phyloP scores from a whole-genome alignment of 805 yeast species.

The Wickerhamiella brachini region DNA sequence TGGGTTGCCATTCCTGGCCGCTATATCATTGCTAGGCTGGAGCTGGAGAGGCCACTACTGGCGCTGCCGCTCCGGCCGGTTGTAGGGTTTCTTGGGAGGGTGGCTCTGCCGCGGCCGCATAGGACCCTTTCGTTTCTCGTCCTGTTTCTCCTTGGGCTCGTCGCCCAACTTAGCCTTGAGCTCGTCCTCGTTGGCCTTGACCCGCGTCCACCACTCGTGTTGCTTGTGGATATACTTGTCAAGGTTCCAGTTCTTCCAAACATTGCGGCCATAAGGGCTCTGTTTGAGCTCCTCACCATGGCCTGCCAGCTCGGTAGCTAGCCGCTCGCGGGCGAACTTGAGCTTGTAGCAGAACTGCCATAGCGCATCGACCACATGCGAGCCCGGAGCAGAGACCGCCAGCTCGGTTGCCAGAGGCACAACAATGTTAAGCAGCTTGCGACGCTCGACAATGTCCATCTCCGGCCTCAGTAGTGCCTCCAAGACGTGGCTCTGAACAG shows the following conservation, averaged over 20 bases:
- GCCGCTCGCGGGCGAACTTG: slow-evolving; percentile 73
- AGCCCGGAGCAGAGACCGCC: slow-evolving; percentile 78
- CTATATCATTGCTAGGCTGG: no score
- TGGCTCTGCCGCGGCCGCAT: neutral
- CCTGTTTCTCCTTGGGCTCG: neutral
- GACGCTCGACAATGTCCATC: slow-evolving; percentile 41
- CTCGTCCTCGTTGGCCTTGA: slow-evolving; percentile 23
- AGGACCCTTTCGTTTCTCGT: neutral
- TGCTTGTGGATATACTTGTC: slow-evolving; percentile 62
- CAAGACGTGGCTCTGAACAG: slow-evolving; percentile 81
- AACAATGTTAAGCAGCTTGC: slow-evolving; percentile 54
- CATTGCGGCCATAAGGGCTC: slow-evolving; percentile 75
- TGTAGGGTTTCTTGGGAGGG: neutral
- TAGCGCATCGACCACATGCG: slow-evolving; percentile 74
- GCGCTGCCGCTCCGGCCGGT: neutral
- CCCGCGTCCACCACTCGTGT: slow-evolving; percentile 61
- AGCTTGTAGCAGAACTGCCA: slow-evolving; percentile 69
- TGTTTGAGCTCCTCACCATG: slow-evolving; percentile 61
- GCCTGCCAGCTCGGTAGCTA: slow-evolving; percentile 50
- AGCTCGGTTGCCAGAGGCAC: slow-evolving; percentile 41
- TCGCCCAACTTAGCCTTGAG: slow-evolving; percentile 4
- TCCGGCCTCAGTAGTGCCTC: slow-evolving; percentile 44
- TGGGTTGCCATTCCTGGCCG: no score
- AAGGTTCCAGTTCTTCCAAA: slow-evolving; percentile 92
- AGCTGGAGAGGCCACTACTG: no score